A percentile compares a stretch with the other conserved stretches of the same genome.
phyloP scores from a whole-genome alignment of 179 eudicot species.

The Camellia oleifera region DNA sequence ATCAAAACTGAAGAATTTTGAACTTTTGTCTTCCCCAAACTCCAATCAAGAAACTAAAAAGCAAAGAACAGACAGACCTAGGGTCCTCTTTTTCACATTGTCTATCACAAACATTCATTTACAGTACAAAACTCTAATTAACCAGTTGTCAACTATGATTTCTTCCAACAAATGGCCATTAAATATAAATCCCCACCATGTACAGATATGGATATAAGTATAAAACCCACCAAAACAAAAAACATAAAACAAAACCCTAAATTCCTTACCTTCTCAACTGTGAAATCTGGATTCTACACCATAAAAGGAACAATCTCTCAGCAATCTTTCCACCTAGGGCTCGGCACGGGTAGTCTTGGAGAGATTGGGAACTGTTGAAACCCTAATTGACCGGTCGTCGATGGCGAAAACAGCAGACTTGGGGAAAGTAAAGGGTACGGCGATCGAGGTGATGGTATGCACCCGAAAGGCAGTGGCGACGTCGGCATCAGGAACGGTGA shows the following conservation, averaged over 20 bases:
- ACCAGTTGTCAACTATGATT: constrained; percentile 8
- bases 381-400: constrained; percentile 51
- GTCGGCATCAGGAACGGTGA: constrained; percentile 27
- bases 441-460: constrained; percentile 63
- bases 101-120: constrained; percentile 6
- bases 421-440: constrained; percentile 52
- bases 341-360: constrained; percentile 59
- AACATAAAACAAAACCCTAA: background rate
- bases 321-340: constrained; percentile 59
- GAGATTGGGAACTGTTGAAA: constrained; percentile 62
- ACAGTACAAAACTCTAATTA: constrained; percentile 5
- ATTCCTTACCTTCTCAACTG: constrained; percentile 14
- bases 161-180: background rate
- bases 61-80: background rate
- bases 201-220: constrained; percentile 2
- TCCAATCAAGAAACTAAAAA: background rate
- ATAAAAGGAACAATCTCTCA: constrained; percentile 8
- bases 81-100: background rate
- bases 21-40: background rate
- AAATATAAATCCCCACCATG: no score
- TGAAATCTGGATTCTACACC: background rate
- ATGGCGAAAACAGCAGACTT: constrained; percentile 42
- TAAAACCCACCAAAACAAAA: background rate
- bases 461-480: constrained; percentile 66
- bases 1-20: constrained; percentile 2